Evolutionary conservation across 331 rosid genomes (phyloP).

Genomic region (Phaseolus coccineus): DNA sequence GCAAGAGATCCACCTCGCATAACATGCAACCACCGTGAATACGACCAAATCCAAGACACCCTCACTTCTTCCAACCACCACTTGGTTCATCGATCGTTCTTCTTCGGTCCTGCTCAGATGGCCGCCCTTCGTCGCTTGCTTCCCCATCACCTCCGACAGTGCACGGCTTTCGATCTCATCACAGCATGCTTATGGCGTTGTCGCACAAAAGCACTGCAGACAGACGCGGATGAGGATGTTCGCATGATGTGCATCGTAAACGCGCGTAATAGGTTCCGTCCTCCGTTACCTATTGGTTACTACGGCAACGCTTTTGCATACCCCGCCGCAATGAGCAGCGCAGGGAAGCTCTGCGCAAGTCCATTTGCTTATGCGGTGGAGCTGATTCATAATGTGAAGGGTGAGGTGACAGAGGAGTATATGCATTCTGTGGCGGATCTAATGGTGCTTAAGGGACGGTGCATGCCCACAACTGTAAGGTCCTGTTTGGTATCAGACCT

Average conservation of each 20-base stretch:
- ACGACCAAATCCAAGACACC: not conserved
- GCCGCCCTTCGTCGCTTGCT: conserved; percentile 16
- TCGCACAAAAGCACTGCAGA: conserved; percentile 42
- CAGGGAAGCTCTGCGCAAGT: conserved; percentile 17
- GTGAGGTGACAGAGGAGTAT: not conserved
- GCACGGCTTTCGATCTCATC: conserved; percentile 38
- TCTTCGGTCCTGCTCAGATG: conserved; percentile 2
- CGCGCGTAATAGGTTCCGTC: conserved; percentile 30
- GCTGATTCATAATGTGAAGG: conserved; percentile 21
- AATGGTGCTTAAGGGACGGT: not conserved
- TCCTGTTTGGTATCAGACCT: conserved; percentile 19
- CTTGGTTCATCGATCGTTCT: conserved; percentile 31
- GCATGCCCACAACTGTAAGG: not conserved
- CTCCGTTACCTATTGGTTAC: conserved; percentile 10
- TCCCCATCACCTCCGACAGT: conserved; percentile 1
- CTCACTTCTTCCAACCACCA: too few relatives aligned
- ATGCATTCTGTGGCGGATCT: conserved; percentile 38
- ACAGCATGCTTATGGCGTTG: conserved; percentile 36
- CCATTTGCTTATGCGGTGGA: conserved; percentile 16
- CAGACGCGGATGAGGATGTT: conserved; percentile 24
- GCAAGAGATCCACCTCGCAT: conserved; percentile 40
- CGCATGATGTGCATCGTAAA: conserved; percentile 5
- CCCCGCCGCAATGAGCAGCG: not conserved
- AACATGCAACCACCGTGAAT: conserved; percentile 39
- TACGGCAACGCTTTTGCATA: conserved; percentile 32